Conservation (phyloP, 2,329 filamentous ascomycete genomes). For the Fusarium nisikadoi region DNA sequence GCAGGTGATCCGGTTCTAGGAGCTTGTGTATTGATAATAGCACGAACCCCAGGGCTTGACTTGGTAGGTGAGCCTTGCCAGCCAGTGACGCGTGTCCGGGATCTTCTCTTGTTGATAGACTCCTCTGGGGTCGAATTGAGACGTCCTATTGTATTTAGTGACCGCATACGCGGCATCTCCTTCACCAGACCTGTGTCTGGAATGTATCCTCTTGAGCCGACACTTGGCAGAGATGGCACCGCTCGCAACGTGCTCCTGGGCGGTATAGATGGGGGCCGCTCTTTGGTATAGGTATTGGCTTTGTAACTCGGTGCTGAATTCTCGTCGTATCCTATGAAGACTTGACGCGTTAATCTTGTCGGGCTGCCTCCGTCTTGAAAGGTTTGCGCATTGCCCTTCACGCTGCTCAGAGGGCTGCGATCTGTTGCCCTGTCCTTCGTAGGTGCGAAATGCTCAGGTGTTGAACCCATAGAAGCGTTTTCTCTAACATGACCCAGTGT, state of each 20-base stretch:
- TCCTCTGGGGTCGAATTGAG: slow-evolving; percentile 30
- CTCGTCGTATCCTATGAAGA: slow-evolving; percentile 18
- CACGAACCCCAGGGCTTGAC: slow-evolving; percentile 44
- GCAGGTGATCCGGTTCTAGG: slow-evolving; percentile 15
- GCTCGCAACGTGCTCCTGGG: slow-evolving; percentile 35
- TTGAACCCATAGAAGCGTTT: slow-evolving; percentile 59
- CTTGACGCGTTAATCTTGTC: not conserved
- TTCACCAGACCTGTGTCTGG: not conserved
- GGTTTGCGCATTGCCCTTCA: slow-evolving; percentile 19
- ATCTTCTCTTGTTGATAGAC: slow-evolving; percentile 34
- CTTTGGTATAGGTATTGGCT: not conserved
- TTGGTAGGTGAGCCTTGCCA: slow-evolving; percentile 41
- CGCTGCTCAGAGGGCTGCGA: slow-evolving; percentile 22
- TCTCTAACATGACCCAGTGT: slow-evolving; percentile 59
- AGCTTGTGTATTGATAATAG: slow-evolving; percentile 25
- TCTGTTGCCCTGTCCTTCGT: not conserved
- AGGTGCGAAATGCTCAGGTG: slow-evolving; percentile 24
- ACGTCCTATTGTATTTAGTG: slow-evolving; percentile 41
- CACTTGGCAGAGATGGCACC: slow-evolving; percentile 42
- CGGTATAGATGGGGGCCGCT: slow-evolving; percentile 24
- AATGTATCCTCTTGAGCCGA: slow-evolving; percentile 1
- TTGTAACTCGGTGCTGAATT: slow-evolving; percentile 25
- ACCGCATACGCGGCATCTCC: slow-evolving; percentile 38
- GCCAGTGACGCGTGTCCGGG: slow-evolving; percentile 27
- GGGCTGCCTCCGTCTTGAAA: not conserved